Evolutionary conservation across 345 rosid genomes (phyloP).

Genomic region (Salix exigua): DNA sequence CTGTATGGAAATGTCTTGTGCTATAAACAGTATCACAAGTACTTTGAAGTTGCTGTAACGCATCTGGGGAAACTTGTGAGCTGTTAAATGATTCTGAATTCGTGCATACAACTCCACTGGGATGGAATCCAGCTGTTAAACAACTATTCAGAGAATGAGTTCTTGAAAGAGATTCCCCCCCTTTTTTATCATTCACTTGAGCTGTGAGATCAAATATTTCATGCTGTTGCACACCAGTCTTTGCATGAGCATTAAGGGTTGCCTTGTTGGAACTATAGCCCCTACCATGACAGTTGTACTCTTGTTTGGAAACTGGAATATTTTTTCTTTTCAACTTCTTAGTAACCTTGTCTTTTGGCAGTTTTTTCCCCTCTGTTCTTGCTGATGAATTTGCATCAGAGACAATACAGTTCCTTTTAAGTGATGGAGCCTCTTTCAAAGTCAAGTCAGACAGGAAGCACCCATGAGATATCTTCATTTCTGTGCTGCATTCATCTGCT

Average conservation of each 20-base stretch:
- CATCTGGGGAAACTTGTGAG: constrained; percentile 17
- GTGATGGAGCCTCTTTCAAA: constrained; percentile 17
- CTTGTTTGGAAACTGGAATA: constrained; percentile 28
- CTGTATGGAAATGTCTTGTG: constrained; percentile 8
- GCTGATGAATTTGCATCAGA: constrained; percentile 14
- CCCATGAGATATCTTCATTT: constrained; percentile 21
- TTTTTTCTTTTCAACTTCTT: constrained; percentile 36
- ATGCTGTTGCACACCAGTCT: constrained; percentile 13
- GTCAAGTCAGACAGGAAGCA: constrained; percentile 11
- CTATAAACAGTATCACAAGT: constrained; percentile 9
- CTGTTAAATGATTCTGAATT: constrained; percentile 22
- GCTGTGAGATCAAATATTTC: constrained; percentile 17
- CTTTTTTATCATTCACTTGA: constrained; percentile 9
- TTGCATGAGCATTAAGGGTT: constrained; percentile 8
- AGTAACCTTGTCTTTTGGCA: constrained; percentile 20
- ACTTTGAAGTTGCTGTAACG: constrained; percentile 6
- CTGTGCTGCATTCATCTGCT: constrained; percentile 13
- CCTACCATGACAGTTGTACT: constrained; percentile 19
- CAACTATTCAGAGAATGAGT: constrained; percentile 8
- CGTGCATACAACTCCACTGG: constrained; percentile 6
- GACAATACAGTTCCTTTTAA: constrained; percentile 22
- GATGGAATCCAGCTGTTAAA: constrained; percentile 9
- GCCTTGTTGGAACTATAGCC: constrained; percentile 29
- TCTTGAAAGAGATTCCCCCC: constrained; percentile 16
- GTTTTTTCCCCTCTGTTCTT: constrained; percentile 22